Base-by-base conservation (phyloP, 331 rosid species). In the Quercus tomentella region DNA sequence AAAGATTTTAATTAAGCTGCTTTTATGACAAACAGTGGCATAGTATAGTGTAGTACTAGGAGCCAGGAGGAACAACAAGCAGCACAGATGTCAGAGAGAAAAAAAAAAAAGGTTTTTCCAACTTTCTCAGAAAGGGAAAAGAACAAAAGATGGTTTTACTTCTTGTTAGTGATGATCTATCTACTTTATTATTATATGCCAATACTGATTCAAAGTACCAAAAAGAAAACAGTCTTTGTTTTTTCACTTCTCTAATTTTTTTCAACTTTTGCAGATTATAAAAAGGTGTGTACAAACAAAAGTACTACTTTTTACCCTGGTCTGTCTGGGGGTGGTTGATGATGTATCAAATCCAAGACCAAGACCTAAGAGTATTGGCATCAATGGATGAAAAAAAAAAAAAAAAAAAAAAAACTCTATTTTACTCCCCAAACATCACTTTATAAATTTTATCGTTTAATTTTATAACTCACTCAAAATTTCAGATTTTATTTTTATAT, bases 1-100 rank as follows among this genome's bases (percentile, higher is more conserved):
- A 90, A 84, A 84, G 80, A 70, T 25, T 69, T 86, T 74, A 56
- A 16, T 41, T 35, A 35, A 35, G 72, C 57, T 63, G 17, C 28
- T 70, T 70, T 62, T 43, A 26, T 69, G 79, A 35, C n/a, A n/a
- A 33, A 67, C 52, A 35, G 72, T 67, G 7, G 17, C 52, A 16
- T 31, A 33, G 52, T 10, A 9, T 10, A n/a, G 15, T 35, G 45
- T 8, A 7, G 12, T 41, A 41, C 45, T 41, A 41, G 12, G 45
- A 41, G 3, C 45, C 12, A 9, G 45, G 45, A 16, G 6, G 72
- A n/a, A 8, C 54, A 12, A 3, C 1, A 12, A 1, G 7, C 23
- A 1, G 7, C 23, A 20, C 52, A 35, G 51, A 18, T 43, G 17
- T 12, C 52, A 35, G 51, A 18, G 71, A 3, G 1, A 72, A 54